Percentiles rank a stretch among this genome's conserved stretches.
These are phyloP conservation scores for Castanea crenata DNA, from an alignment of 306 rosid genomes.

Conservation along the genomic window DNA sequence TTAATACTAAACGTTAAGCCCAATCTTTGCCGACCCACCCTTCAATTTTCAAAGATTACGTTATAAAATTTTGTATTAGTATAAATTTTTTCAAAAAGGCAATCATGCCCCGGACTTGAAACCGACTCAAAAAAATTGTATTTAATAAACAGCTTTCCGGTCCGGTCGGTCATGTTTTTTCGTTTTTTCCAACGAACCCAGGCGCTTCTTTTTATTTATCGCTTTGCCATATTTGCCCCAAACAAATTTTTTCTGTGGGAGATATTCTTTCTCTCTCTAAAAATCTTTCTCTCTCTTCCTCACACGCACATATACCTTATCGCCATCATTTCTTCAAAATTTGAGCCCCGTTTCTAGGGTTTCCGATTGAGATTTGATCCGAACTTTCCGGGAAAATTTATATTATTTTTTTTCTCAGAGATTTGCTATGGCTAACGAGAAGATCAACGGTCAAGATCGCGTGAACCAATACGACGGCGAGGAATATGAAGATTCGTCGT, in stretches of 20 bases:
- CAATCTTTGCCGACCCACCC: too few relatives aligned
- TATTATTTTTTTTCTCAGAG: not conserved
- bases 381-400: not conserved
- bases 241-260: constrained; percentile 2
- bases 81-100: not conserved
- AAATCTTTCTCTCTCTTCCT: not conserved
- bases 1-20: too few relatives aligned
- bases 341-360: not conserved
- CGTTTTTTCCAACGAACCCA: not conserved
- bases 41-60: too few relatives aligned
- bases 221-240: not conserved
- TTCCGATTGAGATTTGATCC: not conserved
- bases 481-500: constrained; percentile 43
- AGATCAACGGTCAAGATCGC: constrained; percentile 26
- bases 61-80: too few relatives aligned
- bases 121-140: constrained; percentile 15
- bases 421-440: constrained; percentile 19
- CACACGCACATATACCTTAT: not conserved
- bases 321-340: not conserved
- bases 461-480: constrained; percentile 39
- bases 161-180: constrained; percentile 51
- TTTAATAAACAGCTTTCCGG: constrained; percentile 36
- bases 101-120: constrained; percentile 47
- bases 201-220: not conserved
- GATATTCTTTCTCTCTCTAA: constrained; percentile 10